These are phyloP conservation scores for Lodderomyces metapsilosis DNA, from an alignment of 1,139 yeast genomes.

Conservation along the genomic window DNA sequence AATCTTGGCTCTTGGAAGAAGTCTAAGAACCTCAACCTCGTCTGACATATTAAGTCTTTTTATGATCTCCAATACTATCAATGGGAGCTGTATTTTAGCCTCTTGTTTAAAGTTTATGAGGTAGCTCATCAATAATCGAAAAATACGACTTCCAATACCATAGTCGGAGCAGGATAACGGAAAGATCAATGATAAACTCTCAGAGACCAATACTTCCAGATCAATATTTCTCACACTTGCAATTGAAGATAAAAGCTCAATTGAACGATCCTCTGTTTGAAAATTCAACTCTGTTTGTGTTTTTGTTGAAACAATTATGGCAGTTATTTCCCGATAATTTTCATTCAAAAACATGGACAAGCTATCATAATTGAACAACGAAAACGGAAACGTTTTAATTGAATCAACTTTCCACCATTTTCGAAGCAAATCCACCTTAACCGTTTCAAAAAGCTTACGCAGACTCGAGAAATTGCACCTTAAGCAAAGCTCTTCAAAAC, in stretches of 20 bases:
- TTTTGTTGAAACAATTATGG: slow-evolving; percentile 30
- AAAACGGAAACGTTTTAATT: slow-evolving; percentile 38
- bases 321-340: slow-evolving; percentile 33
- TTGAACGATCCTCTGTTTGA: background rate
- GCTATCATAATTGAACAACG: slow-evolving; percentile 32
- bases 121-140: slow-evolving; percentile 17
- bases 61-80: slow-evolving; percentile 27
- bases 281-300: background rate
- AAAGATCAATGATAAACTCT: slow-evolving; percentile 35
- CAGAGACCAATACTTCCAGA: slow-evolving; percentile 22
- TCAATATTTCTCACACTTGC: slow-evolving; percentile 16
- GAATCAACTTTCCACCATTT: slow-evolving; percentile 39
- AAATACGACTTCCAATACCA: slow-evolving; percentile 41
- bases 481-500: slow-evolving; percentile 23
- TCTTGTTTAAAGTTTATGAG: slow-evolving; percentile 17
- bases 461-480: slow-evolving; percentile 16
- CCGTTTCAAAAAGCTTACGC: slow-evolving; percentile 25
- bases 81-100: slow-evolving; percentile 19
- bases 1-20: background rate
- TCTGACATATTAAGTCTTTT: slow-evolving; percentile 40
- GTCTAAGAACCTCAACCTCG: slow-evolving; percentile 15
- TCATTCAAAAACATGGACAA: slow-evolving; percentile 24
- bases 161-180: slow-evolving; percentile 46
- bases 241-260: slow-evolving; percentile 9
- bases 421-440: slow-evolving; percentile 33